Conservation (phyloP, 139 green algal genomes). For the Chlorella sp. region DNA sequence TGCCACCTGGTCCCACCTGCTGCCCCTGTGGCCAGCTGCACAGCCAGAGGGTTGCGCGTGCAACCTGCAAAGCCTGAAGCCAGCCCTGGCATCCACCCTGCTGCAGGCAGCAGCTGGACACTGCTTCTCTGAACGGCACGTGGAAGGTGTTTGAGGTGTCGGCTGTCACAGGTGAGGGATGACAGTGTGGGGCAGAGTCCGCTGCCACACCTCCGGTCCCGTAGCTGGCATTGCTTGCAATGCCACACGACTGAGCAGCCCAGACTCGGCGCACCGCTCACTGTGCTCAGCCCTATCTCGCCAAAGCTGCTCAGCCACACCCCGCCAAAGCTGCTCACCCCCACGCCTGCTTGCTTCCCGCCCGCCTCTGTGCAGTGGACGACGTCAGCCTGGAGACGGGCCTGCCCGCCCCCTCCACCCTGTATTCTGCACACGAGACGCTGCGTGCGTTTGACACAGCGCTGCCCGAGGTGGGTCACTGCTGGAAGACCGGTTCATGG, state of each 20-base stretch:
- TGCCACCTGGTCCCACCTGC: too few relatives aligned
- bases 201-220: too few relatives aligned
- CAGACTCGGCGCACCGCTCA: too few relatives aligned
- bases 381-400: conserved; percentile 44
- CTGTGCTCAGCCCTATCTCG: too few relatives aligned
- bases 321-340: too few relatives aligned
- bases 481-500: too few relatives aligned
- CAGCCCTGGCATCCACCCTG: too few relatives aligned
- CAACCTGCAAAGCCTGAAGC: neutral
- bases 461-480: neutral
- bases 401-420: conserved; percentile 10
- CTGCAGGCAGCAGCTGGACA: conserved; percentile 8
- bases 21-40: too few relatives aligned
- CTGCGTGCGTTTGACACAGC: neutral
- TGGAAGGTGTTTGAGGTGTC: conserved; percentile 62
- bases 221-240: too few relatives aligned
- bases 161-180: conserved; percentile 23
- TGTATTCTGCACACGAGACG: conserved; percentile 33
- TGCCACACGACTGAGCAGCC: too few relatives aligned
- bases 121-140: conserved; percentile 18
- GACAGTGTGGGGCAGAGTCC: neutral
- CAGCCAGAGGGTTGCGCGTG: too few relatives aligned
- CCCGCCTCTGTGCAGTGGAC: conserved; percentile 15
- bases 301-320: too few relatives aligned
- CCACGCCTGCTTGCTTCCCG: neutral